A percentile compares a stretch with the other conserved stretches of the same genome.
These are phyloP conservation scores for Teunomyces atbi DNA, from an alignment of 805 yeast species.

Conservation along the genomic window DNA sequence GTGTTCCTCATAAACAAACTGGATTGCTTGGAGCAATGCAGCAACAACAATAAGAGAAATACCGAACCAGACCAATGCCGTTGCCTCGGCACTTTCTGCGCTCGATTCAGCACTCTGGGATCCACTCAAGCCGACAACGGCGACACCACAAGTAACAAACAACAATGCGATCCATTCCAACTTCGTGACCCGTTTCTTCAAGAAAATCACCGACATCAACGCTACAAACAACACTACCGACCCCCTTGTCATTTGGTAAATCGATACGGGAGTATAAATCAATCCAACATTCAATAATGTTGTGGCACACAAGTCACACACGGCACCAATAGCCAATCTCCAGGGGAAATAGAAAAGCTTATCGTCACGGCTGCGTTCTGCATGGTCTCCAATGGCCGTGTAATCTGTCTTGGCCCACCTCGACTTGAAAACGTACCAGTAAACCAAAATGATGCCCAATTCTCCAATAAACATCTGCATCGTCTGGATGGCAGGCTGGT, in stretches of 20 bases:
- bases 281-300: slow-evolving; percentile 76
- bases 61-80: slow-evolving; percentile 48
- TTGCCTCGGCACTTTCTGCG: slow-evolving; percentile 11
- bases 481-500: slow-evolving; percentile 78
- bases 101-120: slow-evolving; percentile 27
- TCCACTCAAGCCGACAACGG: slow-evolving; percentile 72
- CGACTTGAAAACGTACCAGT: slow-evolving; percentile 26
- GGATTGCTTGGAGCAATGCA: slow-evolving; percentile 68
- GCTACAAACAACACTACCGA: slow-evolving; percentile 76
- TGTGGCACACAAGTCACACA: slow-evolving; percentile 71
- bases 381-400: slow-evolving; percentile 11
- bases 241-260: slow-evolving; percentile 86
- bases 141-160: slow-evolving; percentile 68
- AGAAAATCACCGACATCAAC: slow-evolving; percentile 60
- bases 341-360: slow-evolving; percentile 1
- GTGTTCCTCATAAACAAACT: slow-evolving; percentile 76
- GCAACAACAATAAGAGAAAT: slow-evolving; percentile 57
- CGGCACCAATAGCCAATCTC: slow-evolving; percentile 55
- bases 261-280: slow-evolving; percentile 70
- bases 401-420: slow-evolving; percentile 11
- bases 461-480: slow-evolving; percentile 83
- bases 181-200: slow-evolving; percentile 52
- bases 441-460: slow-evolving; percentile 46
- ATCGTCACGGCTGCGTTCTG: slow-evolving; percentile 13
- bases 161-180: slow-evolving; percentile 67